Percentiles rank a stretch among this genome's conserved stretches.
Evolutionary conservation across 495 filamentous ascomycete genomes (phyloP).

Genomic region (Chlorociboria aeruginascens): DNA sequence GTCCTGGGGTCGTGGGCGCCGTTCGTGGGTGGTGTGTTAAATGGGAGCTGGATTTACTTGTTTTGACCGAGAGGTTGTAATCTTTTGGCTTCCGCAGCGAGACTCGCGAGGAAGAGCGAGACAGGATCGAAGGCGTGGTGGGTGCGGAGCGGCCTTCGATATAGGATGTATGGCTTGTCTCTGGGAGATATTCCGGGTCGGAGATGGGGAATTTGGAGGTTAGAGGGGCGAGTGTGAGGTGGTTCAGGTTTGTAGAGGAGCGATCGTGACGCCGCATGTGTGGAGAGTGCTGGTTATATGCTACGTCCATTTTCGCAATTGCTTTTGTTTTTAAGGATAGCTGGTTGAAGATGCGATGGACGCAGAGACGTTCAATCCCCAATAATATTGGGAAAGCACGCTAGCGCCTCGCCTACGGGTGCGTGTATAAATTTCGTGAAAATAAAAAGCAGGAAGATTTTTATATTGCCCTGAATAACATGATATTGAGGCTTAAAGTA

Average conservation of each 20-base stretch:
- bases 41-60: conserved; percentile 27
- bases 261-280: conserved; percentile 33
- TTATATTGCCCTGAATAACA: background rate
- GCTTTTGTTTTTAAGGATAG: background rate
- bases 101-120: conserved; percentile 33
- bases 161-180: conserved; percentile 30
- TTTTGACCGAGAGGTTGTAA: conserved; percentile 10
- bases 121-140: conserved; percentile 44
- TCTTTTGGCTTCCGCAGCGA: conserved; percentile 8
- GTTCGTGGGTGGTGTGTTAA: conserved; percentile 10
- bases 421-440: conserved; percentile 12
- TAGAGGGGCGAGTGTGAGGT: conserved; percentile 51
- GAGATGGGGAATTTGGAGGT: conserved; percentile 47
- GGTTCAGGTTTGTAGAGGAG: conserved; percentile 34
- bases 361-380: background rate
- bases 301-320: conserved; percentile 32
- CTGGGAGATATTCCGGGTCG: conserved; percentile 34
- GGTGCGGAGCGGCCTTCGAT: conserved; percentile 42
- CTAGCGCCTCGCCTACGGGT: conserved; percentile 1
- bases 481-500: conserved; percentile 3
- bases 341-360: background rate
- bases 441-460: background rate
- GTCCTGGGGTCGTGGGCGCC: conserved; percentile 5
- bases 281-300: conserved; percentile 39
- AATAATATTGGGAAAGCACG: conserved; percentile 14